phyloP scores from a whole-genome alignment of 139 green algal genomes.

The Chlamydomonas asymmetrica region DNA sequence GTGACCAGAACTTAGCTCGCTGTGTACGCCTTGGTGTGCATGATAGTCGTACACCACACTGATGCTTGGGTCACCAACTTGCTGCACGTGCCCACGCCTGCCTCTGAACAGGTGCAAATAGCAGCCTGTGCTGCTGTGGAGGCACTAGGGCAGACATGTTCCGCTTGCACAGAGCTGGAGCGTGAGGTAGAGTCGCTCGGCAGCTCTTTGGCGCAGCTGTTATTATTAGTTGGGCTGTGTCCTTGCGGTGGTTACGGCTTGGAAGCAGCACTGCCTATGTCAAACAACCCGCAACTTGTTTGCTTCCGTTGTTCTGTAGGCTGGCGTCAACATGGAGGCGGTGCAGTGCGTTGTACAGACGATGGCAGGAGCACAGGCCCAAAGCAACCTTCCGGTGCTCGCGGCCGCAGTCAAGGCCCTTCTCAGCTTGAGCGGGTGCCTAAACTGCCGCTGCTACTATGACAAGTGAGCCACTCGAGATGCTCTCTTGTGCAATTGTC shows the following conservation, averaged over 20 bases:
- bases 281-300: not conserved
- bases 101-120: conserved; percentile 23
- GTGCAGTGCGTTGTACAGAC: conserved; percentile 22
- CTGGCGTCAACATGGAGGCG: not conserved
- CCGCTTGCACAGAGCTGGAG: conserved; percentile 30
- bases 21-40: no score
- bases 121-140: conserved; percentile 37
- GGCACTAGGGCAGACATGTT: conserved; percentile 33
- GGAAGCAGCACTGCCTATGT: no score
- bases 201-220: not conserved
- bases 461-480: conserved; percentile 23
- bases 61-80: no score
- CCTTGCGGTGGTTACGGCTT: no score
- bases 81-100: no score
- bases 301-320: not conserved
- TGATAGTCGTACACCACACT: no score
- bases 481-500: not conserved
- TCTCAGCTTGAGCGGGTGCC: conserved; percentile 39
- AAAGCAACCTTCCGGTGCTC: conserved; percentile 8
- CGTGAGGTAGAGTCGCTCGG: conserved; percentile 27
- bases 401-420: conserved; percentile 15
- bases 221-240: not conserved
- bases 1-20: no score
- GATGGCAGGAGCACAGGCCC: not conserved
- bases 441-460: conserved; percentile 43